Evolutionary conservation across 768 basidiomycete species (phyloP).

Genomic region (Pilatotrama ljubarskyi): DNA sequence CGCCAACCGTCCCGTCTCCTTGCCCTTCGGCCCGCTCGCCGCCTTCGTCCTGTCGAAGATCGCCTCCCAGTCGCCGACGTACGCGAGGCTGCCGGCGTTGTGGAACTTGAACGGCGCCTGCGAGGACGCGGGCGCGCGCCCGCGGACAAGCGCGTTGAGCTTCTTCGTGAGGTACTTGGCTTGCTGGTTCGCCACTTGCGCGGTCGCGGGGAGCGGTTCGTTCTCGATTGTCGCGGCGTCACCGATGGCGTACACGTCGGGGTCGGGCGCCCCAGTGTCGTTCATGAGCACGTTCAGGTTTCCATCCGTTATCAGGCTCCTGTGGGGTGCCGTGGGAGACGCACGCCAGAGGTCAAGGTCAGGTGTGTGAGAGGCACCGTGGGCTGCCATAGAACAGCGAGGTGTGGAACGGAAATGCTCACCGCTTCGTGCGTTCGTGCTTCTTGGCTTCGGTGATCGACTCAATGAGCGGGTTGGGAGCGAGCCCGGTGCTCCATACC

Average conservation of each 20-base stretch:
- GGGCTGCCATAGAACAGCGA: no score
- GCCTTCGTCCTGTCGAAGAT: constrained; percentile 67
- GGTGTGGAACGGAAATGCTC: constrained; percentile 11
- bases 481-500: constrained; percentile 87
- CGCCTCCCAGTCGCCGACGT: constrained; percentile 81
- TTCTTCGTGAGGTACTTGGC: constrained; percentile 65
- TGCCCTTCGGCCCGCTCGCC: constrained; percentile 45
- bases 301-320: constrained; percentile 51
- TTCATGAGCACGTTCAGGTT: constrained; percentile 60
- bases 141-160: constrained; percentile 58
- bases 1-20: constrained; percentile 66
- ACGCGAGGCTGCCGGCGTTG: constrained; percentile 76
- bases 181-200: constrained; percentile 85
- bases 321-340: not conserved
- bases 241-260: constrained; percentile 80
- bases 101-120: constrained; percentile 70
- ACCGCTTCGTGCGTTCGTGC: constrained; percentile 59
- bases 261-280: constrained; percentile 49
- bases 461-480: constrained; percentile 77
- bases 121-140: constrained; percentile 33
- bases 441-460: constrained; percentile 61
- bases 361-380: not conserved
- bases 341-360: not conserved
- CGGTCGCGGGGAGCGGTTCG: constrained; percentile 73
- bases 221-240: constrained; percentile 67